phyloP scores from a whole-genome alignment of 202 grass and related monocot genomes.

The Bolboschoenoplectus hybrid region DNA sequence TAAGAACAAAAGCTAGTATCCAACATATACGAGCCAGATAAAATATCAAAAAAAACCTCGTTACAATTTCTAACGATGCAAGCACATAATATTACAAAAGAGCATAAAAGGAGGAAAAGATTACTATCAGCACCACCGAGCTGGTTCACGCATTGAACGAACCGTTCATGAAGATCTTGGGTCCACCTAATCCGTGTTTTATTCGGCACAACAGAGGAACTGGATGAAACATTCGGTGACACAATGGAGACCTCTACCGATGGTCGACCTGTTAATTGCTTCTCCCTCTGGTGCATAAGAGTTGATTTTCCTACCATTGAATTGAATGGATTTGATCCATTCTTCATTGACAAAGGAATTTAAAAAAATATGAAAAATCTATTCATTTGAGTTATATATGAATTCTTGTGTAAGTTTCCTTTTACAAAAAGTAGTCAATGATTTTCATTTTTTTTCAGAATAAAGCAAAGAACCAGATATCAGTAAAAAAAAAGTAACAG shows the following conservation, averaged over 20 bases:
- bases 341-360: conserved; percentile 40
- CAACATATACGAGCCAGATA: background rate
- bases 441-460: conserved; percentile 14
- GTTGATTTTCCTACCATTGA: conserved; percentile 36
- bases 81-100: background rate
- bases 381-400: background rate
- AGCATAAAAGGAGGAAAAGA: background rate
- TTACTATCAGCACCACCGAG: conserved; percentile 87
- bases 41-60: background rate
- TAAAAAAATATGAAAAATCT: background rate
- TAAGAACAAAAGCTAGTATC: conserved; percentile 1
- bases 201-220: conserved; percentile 36
- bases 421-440: background rate
- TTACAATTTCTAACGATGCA: background rate
- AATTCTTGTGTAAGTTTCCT: background rate
- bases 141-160: conserved; percentile 78
- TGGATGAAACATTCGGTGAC: conserved; percentile 10
- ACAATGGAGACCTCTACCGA: background rate
- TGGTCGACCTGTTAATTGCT: conserved; percentile 22
- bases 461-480: background rate
- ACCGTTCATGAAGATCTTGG: conserved; percentile 80
- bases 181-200: conserved; percentile 93
- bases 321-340: conserved; percentile 33
- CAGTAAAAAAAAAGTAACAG: background rate
- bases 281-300: conserved; percentile 45